Conservation (phyloP, 352 stramenopile species). For the Phytophthora palmivora region DNA sequence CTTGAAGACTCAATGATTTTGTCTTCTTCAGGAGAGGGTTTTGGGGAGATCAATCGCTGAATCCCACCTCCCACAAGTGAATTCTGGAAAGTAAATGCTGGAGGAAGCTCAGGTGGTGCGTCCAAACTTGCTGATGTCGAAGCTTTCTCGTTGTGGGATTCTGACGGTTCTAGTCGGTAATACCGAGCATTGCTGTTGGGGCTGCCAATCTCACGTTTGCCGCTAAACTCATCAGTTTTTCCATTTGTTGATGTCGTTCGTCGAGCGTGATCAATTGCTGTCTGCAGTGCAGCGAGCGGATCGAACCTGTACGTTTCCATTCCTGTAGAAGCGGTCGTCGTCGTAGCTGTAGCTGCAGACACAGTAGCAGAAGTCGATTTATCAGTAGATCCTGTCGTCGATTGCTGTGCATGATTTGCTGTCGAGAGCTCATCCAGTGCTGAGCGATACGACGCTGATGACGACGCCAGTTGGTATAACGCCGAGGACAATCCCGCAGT, state of each 20-base stretch:
- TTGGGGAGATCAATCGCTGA: slow-evolving; percentile 38
- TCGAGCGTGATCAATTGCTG: slow-evolving; percentile 54
- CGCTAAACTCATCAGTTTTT: slow-evolving; percentile 4
- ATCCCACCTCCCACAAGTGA: slow-evolving; percentile 81
- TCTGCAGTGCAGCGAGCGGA: slow-evolving; percentile 67
- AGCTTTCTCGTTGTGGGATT: slow-evolving; percentile 1
- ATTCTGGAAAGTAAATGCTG: slow-evolving; percentile 62
- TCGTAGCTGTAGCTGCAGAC: slow-evolving; percentile 15
- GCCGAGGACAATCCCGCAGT: slow-evolving; percentile 28
- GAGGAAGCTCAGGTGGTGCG: slow-evolving; percentile 48
- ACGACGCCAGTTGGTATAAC: slow-evolving; percentile 66
- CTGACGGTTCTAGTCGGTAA: slow-evolving; percentile 22
- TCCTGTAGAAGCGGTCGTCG: neutral
- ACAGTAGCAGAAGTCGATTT: neutral
- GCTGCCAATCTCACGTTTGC: slow-evolving; percentile 19
- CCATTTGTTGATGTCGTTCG: slow-evolving; percentile 22
- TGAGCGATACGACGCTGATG: slow-evolving; percentile 53
- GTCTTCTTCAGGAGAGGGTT: neutral
- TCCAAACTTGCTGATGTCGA: slow-evolving; percentile 30
- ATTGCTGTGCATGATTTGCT: slow-evolving; percentile 16
- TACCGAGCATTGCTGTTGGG: slow-evolving; percentile 26
- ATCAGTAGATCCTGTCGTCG: slow-evolving; percentile 8
- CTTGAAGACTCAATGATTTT: neutral
- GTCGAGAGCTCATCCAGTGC: slow-evolving; percentile 34
- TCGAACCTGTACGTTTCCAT: slow-evolving; percentile 58